Base-by-base conservation (phyloP, 495 filamentous ascomycete genomes). In the Aspergillus ellipticus region DNA sequence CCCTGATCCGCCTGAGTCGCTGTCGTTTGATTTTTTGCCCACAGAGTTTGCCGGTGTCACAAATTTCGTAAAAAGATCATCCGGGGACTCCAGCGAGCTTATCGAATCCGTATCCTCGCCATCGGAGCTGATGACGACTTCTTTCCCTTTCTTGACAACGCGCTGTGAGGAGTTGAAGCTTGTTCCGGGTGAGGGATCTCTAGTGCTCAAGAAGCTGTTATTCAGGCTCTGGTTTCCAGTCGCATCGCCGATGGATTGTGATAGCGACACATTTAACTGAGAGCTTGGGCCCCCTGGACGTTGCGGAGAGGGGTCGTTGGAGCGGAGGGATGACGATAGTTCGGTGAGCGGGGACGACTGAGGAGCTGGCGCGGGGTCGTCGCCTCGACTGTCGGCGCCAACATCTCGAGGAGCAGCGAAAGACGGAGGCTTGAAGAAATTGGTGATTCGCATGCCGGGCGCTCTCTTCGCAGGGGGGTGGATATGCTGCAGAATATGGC, bases 71-170 rank as follows among this genome's bases (percentile, higher is more conserved):
- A 79, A 67, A 6, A 77, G 61, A n/a, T 68, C 66, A 10, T 69
- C 68, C 5, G 74, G 71, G 46, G 75, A 74, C 39, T 75, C 77
- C 20, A 82, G 64, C n/a, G 72, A 77, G n/a, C 57, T 63, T 52
- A 84, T 76, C 0, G 83, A 85, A 55, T 83, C 83, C 1, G 72
- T 75, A 9, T 82, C 83, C 22, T 89, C 88, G 51, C 85, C 85
- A 61, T 92, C 89, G 0, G 89, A 92, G 54, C 76, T 79, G 49
- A 90, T 85, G 26, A 88, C 80, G 11, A 81, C 57, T 55, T 80
- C 72, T 46, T 69, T 72, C 13, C 80, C 78, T 48, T 76, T 71
- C 55, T 69, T 78, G 15, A 79, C 52, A 19, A 79, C 61, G 26
- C 77, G 77, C 56, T 79, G 79, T 5, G 70, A 66, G 1, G 55